Base-by-base conservation (phyloP, 2,329 filamentous ascomycete genomes). In the Microcyclospora tardicrescens region DNA sequence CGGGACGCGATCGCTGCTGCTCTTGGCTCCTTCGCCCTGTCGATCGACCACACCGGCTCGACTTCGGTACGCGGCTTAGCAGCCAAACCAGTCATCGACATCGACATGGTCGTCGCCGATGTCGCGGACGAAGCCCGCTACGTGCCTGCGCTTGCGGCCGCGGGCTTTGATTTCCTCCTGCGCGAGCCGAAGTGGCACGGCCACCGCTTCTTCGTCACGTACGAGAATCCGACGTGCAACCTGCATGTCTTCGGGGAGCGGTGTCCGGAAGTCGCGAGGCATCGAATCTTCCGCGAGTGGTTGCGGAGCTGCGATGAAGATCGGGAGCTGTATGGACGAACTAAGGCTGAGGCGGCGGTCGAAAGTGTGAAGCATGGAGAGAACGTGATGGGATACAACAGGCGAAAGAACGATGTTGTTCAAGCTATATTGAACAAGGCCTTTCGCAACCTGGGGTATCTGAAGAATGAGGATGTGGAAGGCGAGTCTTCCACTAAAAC, bases 21-120 rank as follows among this genome's bases (percentile, higher is more conserved):
- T 5, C 12, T 32, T 5, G 30, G 30, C 30, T n/a, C 30, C 14
- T n/a, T 15, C 12, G 30, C 30, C 5, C 43, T 59, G n/a, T 48
- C 53, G 15, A 54, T 73, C 37, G 46, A 56, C 13, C 70, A 73
- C 47, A 58, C 65, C 27, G 71, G 71, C 16, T 72, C 67, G 10
- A 73, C 71, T 19, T 67, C 65, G 36, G 58, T 74, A 6, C 66
- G 67, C 0, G 56, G 53, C 6, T 60, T 74, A 3, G 58, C 66
- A 0, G 70, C 71, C 34, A 73, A 74, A 54, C 57, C 61, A 24
- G 54, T 72, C 34, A 68, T 74, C 34, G 71, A 74, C 48, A 60
- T 74, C 19, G 71, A 73, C 46, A 52, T 73, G 8, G 57, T 64
- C 3, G 58, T 73, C 6, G 42, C 19, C 34, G 57, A 69, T 35